These are phyloP conservation scores for Plasmodium sp. DNA, from an alignment of 169 alveolate genomes.

Conservation along the genomic window DNA sequence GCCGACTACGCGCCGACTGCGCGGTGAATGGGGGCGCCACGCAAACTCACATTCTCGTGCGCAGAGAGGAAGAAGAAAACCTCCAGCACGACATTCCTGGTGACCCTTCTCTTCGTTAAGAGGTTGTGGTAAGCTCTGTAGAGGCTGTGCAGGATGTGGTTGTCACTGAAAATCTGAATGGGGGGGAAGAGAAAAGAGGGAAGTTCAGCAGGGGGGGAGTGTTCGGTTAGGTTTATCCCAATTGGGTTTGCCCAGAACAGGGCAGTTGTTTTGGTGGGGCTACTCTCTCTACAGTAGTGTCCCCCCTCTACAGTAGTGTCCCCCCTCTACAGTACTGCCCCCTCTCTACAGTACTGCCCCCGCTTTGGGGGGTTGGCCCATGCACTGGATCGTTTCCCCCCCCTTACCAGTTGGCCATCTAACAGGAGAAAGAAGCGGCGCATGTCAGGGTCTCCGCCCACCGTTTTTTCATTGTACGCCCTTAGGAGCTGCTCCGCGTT, in stretches of 20 bases:
- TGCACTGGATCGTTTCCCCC: not conserved
- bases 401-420: constrained; percentile 30
- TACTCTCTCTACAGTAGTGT: not conserved
- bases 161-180: constrained; percentile 34
- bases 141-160: constrained; percentile 54
- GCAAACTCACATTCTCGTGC: constrained; percentile 36
- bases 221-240: not conserved
- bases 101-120: constrained; percentile 25
- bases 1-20: not conserved
- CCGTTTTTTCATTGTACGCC: constrained; percentile 1
- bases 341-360: not conserved
- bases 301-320: too few relatives aligned
- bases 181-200: not conserved
- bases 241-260: not conserved
- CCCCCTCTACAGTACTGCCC: too few relatives aligned
- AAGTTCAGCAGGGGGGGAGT: not conserved
- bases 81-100: constrained; percentile 45
- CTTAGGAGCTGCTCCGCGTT: constrained; percentile 17
- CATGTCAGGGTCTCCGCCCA: not conserved
- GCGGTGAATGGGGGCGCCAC: not conserved
- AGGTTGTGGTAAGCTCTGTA: constrained; percentile 42
- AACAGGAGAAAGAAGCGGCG: constrained; percentile 35
- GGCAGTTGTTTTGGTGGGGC: not conserved
- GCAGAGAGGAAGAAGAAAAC: constrained; percentile 41
- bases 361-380: not conserved